Evolutionary conservation across 1,139 yeast species (phyloP).

Genomic region (Kodamaea arcana): DNA sequence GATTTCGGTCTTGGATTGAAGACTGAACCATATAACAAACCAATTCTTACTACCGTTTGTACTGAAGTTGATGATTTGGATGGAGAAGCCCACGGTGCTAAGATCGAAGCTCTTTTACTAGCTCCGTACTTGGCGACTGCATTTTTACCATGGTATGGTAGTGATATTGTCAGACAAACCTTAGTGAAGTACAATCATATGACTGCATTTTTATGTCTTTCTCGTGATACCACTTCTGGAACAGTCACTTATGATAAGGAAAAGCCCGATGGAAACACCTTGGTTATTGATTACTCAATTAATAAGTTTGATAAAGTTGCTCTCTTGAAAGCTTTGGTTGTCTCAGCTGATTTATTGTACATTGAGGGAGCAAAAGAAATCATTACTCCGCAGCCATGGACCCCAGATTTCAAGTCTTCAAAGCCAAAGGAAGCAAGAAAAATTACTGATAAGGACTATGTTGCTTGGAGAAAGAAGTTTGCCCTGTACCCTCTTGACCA

Average conservation of each 20-base stretch:
- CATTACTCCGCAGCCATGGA: conserved; percentile 33
- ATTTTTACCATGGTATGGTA: conserved; percentile 44
- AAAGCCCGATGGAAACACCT: conserved; percentile 35
- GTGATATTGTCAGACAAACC: conserved; percentile 31
- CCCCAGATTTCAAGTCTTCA: conserved; percentile 36
- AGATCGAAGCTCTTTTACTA: conserved; percentile 50
- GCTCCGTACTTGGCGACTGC: conserved; percentile 39
- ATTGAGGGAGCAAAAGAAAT: conserved; percentile 51
- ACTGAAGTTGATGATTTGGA: conserved; percentile 49
- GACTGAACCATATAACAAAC: conserved; percentile 35
- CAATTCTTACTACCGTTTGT: conserved; percentile 53
- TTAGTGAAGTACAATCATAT: conserved; percentile 38
- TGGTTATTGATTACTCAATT: conserved; percentile 38
- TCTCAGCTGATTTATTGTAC: conserved; percentile 46
- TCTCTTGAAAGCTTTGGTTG: conserved; percentile 36
- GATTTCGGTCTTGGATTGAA: conserved; percentile 35
- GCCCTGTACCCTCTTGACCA: conserved; percentile 24
- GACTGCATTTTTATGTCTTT: conserved; percentile 42
- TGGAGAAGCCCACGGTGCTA: conserved; percentile 56
- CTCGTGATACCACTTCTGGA: conserved; percentile 48
- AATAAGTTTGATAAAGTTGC: conserved; percentile 43
- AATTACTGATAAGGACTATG: conserved; percentile 44
- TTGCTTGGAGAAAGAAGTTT: conserved; percentile 37
- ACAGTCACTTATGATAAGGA: conserved; percentile 31
- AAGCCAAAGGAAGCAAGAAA: conserved; percentile 41